These are phyloP conservation scores for Grosmannia serpens DNA, from an alignment of 2,329 filamentous ascomycete species.

Conservation along the genomic window DNA sequence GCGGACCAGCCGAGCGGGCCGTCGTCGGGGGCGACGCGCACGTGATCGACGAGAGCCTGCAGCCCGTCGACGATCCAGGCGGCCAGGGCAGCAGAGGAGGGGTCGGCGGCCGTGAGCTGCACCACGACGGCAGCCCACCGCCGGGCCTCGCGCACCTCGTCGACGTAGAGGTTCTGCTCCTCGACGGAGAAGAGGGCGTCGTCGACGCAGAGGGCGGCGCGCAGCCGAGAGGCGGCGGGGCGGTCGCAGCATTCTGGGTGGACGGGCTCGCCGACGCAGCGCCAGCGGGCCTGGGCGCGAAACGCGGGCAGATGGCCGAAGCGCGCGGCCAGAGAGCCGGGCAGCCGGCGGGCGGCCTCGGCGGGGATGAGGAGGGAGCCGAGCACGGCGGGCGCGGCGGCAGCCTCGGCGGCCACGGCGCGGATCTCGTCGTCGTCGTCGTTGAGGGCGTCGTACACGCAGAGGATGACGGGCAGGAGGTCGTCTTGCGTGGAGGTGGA, in stretches of 20 bases:
- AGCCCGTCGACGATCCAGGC: slow-evolving; percentile 45
- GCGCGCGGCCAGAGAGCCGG: slow-evolving; percentile 26
- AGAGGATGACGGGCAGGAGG: slow-evolving; percentile 47
- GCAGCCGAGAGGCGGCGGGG: slow-evolving; percentile 17
- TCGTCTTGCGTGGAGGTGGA: not conserved
- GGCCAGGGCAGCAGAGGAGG: not conserved
- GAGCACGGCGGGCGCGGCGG: slow-evolving; percentile 29
- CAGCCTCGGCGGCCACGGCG: slow-evolving; percentile 44
- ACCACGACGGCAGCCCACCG: slow-evolving; percentile 51
- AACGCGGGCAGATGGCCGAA: slow-evolving; percentile 28
- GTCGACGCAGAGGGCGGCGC: slow-evolving; percentile 39
- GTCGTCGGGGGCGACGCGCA: slow-evolving; percentile 32
- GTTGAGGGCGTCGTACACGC: slow-evolving; percentile 65
- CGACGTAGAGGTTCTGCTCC: slow-evolving; percentile 89
- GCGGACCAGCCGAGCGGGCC: slow-evolving; percentile 64
- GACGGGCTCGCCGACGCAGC: slow-evolving; percentile 25
- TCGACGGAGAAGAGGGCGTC: slow-evolving; percentile 73
- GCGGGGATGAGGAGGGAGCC: slow-evolving; percentile 30
- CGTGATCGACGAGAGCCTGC: slow-evolving; percentile 23
- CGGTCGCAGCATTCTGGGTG: slow-evolving; percentile 2
- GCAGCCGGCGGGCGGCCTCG: slow-evolving; percentile 33
- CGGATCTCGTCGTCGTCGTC: slow-evolving; percentile 91
- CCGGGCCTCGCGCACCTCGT: slow-evolving; percentile 62
- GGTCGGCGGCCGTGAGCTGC: slow-evolving; percentile 5
- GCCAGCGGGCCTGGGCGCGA: slow-evolving; percentile 25